Conservation (phyloP, 202 grass and related monocot species). For the Saccharum hybrid region DNA sequence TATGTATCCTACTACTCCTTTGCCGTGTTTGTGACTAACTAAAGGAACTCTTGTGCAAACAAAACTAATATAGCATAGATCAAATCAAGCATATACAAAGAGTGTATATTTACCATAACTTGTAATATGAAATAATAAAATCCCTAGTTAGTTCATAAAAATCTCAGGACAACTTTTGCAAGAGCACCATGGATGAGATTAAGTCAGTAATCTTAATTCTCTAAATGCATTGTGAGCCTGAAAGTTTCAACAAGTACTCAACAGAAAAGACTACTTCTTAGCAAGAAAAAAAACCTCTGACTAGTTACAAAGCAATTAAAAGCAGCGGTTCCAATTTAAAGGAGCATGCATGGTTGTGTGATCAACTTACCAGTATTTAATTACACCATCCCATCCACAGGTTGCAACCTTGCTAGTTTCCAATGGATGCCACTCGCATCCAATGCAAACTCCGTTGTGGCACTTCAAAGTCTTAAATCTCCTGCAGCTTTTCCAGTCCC, state of each 20-base stretch:
- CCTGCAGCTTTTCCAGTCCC: conserved; percentile 98
- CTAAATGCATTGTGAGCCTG: background rate
- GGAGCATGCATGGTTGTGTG: conserved; percentile 35
- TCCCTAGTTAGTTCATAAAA: background rate
- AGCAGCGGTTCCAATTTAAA: conserved; percentile 28
- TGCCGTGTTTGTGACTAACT: background rate
- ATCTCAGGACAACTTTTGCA: background rate
- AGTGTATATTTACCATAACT: background rate
- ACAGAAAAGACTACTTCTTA: background rate
- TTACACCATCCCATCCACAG: conserved; percentile 96
- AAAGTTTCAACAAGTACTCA: background rate
- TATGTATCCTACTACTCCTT: background rate
- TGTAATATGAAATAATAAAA: background rate
- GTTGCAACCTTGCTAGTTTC: conserved; percentile 98
- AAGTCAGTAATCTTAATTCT: background rate
- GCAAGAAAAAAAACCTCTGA: background rate
- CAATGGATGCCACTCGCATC: conserved; percentile 95
- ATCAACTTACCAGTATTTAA: conserved; percentile 93
- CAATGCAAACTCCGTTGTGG: conserved; percentile 92
- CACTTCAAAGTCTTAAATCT: conserved; percentile 86
- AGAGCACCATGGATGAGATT: background rate
- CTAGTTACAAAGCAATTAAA: conserved; percentile 4
- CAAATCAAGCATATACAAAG: background rate
- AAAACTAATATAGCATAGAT: background rate
- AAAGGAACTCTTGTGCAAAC: background rate